Evolutionary conservation across 2,329 filamentous ascomycete genomes (phyloP).

Genomic region (Metarhizium robertsii): DNA sequence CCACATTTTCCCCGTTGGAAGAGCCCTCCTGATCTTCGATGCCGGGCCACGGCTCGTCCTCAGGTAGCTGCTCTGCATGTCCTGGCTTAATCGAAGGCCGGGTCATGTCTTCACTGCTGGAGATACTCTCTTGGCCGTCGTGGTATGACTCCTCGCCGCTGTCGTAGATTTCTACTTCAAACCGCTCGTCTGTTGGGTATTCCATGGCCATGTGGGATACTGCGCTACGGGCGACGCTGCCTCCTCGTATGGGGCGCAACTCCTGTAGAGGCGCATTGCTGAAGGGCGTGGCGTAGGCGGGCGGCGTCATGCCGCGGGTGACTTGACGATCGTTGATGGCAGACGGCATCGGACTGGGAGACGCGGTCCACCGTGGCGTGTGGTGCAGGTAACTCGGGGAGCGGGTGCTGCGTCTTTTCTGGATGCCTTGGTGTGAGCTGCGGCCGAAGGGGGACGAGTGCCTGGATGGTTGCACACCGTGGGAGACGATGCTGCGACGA

Average conservation of each 20-base stretch:
- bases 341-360: constrained; percentile 32
- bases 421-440: constrained; percentile 19
- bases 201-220: constrained; percentile 19
- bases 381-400: constrained; percentile 47
- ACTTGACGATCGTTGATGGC: constrained; percentile 22
- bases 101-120: constrained; percentile 19
- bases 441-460: constrained; percentile 22
- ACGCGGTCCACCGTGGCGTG: constrained; percentile 47
- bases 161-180: constrained; percentile 27
- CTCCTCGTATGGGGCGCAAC: constrained; percentile 19
- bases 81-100: constrained; percentile 7
- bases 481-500: constrained; percentile 37
- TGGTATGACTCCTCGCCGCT: constrained; percentile 24
- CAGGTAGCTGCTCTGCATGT: constrained; percentile 29
- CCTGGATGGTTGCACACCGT: constrained; percentile 21
- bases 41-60: constrained; percentile 49
- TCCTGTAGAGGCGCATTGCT: constrained; percentile 49
- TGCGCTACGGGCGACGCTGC: constrained; percentile 18
- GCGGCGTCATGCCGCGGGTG: constrained; percentile 38
- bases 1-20: constrained; percentile 43
- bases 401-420: constrained; percentile 44
- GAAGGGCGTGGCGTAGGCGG: constrained; percentile 67
- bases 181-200: constrained; percentile 25
- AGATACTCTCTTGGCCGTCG: constrained; percentile 14
- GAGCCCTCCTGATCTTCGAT: constrained; percentile 38